These are phyloP conservation scores for Phialophora macrospora DNA, from an alignment of 2,329 filamentous ascomycete species.

Conservation along the genomic window DNA sequence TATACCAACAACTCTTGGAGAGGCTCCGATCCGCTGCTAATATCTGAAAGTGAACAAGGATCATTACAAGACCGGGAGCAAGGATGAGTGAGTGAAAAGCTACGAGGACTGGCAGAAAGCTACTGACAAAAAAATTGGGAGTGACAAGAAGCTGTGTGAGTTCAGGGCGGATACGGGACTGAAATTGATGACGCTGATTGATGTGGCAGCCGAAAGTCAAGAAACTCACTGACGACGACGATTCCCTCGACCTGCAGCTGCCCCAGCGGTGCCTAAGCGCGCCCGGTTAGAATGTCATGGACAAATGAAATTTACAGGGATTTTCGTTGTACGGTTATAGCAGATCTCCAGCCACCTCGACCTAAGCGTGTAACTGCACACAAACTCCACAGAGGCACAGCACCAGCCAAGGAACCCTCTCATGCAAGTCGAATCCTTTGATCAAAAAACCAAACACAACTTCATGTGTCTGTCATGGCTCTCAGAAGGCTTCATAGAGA, in stretches of 20 bases:
- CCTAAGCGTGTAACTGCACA: not conserved
- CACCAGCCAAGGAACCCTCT: not conserved
- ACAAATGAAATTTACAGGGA: slow-evolving; percentile 9
- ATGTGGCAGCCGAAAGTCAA: slow-evolving; percentile 1
- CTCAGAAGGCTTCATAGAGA: not conserved
- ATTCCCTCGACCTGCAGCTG: not conserved
- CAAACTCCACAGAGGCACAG: not conserved
- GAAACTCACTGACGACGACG: slow-evolving; percentile 15
- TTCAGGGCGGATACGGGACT: slow-evolving; percentile 4
- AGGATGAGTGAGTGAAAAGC: not conserved
- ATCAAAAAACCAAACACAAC: not conserved
- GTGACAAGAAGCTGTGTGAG: not conserved
- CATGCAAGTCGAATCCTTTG: not conserved
- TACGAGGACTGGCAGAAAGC: not conserved
- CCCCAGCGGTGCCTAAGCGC: not conserved
- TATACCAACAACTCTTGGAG: not conserved
- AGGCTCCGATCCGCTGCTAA: not conserved
- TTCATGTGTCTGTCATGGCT: not conserved
- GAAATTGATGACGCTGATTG: slow-evolving; percentile 16
- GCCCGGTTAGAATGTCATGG: slow-evolving; percentile 9
- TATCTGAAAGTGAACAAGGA: not conserved
- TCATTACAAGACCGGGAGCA: not conserved
- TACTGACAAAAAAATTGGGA: not conserved
- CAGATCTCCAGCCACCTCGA: not conserved
- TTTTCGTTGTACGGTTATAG: not conserved